Evolutionary conservation across 768 basidiomycete species (phyloP), one percentile per base, ranked within the genome.

Genomic region (Trametes villosa): DNA sequence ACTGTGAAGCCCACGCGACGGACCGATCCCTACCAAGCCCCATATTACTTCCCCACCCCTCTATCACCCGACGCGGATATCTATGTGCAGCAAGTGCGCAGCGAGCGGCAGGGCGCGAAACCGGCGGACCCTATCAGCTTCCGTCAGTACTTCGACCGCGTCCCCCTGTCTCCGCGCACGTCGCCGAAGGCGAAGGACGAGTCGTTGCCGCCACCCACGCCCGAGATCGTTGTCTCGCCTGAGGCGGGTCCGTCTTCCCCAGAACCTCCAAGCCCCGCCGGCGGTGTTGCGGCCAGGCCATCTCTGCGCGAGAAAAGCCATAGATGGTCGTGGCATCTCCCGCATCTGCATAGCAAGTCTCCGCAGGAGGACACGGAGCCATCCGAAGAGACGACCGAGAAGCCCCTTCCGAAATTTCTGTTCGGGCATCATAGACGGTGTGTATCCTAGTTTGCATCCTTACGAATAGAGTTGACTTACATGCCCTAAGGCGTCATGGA

Each of bases 21-120:
- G 9, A 87, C 86, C 2, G 77, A 83, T 49, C 86, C 87, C 3
- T 89, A 87, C 64, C 81, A 83, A 58, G 85, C 85, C 5, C 85
- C 86, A 2, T 87, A 85, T 67, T 86, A 84, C 71, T 82, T 83
- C 65, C 80, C 83, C 20, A 73, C 78, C 7, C 86, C 86, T 2
- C 66, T 68, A 2, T 74, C 77, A 0, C 76, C 73, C 0, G 72
- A 68, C n/a, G 77, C 77, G 1, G 63, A 62, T 12, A 72, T 65
- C 29, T 78, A 78, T 56, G 65, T 65, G 9, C 48, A 57, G 24
- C 51, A 67, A 47, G 56, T 67, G 17, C 49, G 57, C 57, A 57
- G 17, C 26, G 59, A 64, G 53, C 59, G 53, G 13, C 45, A 49
- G 34, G 49, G 12, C 24, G 31, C 47, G 4, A 24, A 24, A 38